These are phyloP conservation scores for Rosa multiflora DNA, from an alignment of 306 rosid species.

Conservation along the genomic window DNA sequence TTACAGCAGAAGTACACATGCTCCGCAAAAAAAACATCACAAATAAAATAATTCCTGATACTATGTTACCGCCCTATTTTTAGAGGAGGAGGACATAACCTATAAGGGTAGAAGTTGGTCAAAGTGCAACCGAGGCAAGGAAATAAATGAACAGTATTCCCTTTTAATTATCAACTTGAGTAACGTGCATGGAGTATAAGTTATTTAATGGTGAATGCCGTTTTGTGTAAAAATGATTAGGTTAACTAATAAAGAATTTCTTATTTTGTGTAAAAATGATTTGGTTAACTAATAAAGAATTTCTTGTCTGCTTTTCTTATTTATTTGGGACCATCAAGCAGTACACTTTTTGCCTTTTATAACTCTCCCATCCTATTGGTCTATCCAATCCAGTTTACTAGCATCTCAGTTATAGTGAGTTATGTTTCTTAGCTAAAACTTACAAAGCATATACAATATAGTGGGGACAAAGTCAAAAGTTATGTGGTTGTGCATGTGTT, in stretches of 20 bases:
- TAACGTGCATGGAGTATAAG: neutral
- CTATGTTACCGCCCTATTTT: neutral
- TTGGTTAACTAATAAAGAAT: neutral
- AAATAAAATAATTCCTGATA: neutral
- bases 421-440: neutral
- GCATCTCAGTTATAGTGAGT: neutral
- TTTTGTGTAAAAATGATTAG: no score
- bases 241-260: neutral
- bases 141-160: no score
- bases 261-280: neutral
- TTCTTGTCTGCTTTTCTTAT: neutral
- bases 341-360: neutral
- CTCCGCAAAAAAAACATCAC: neutral
- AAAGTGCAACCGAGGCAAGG: neutral
- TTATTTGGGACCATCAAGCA: neutral
- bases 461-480: neutral
- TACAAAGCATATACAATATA: neutral
- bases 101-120: neutral
- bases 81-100: neutral
- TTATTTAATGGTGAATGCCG: neutral
- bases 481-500: neutral
- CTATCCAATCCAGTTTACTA: neutral
- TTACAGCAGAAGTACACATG: neutral
- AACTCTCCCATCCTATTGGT: neutral
- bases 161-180: neutral